These are phyloP conservation scores for Trichosporon sp. DNA, from an alignment of 1,284 basidiomycete species.

Conservation along the genomic window DNA sequence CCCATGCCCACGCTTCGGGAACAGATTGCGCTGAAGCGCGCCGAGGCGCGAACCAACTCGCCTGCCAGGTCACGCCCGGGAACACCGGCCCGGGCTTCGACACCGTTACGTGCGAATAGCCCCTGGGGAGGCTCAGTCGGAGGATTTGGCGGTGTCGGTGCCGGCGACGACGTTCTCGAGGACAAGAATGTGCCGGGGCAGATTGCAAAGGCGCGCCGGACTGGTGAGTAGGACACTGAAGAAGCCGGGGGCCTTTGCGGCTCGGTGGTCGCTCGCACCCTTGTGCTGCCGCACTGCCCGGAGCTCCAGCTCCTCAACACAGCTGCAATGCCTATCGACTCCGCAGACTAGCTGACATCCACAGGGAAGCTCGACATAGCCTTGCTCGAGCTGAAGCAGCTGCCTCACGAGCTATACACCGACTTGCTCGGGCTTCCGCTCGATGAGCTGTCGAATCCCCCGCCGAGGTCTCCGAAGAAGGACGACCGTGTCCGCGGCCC, in stretches of 20 bases:
- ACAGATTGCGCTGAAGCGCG: slow-evolving; percentile 38
- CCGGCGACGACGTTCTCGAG: slow-evolving; percentile 22
- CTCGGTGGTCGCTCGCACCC: background rate
- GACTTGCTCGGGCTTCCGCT: slow-evolving; percentile 34
- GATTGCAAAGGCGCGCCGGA: slow-evolving; percentile 30
- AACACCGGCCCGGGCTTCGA: background rate
- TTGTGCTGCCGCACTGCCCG: background rate
- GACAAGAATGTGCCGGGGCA: slow-evolving; percentile 32
- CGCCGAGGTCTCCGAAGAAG: slow-evolving; percentile 6
- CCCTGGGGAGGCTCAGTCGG: background rate
- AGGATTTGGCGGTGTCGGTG: background rate
- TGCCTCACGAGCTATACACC: slow-evolving; percentile 42
- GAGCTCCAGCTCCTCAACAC: background rate
- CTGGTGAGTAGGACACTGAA: slow-evolving; percentile 27
- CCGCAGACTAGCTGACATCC: slow-evolving; percentile 7
- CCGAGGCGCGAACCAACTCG: slow-evolving; percentile 22
- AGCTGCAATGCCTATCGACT: too few species aligned
- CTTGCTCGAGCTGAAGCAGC: slow-evolving; percentile 25
- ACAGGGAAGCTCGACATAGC: slow-evolving; percentile 42
- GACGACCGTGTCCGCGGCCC: background rate
- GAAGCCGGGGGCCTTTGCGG: background rate
- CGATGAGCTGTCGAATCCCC: slow-evolving; percentile 29
- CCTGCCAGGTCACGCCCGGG: slow-evolving; percentile 9
- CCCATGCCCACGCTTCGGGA: slow-evolving; percentile 25
- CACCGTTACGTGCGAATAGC: background rate